Evolutionary conservation across 805 yeast species (phyloP).

Genomic region (Starmerella stigmatis): DNA sequence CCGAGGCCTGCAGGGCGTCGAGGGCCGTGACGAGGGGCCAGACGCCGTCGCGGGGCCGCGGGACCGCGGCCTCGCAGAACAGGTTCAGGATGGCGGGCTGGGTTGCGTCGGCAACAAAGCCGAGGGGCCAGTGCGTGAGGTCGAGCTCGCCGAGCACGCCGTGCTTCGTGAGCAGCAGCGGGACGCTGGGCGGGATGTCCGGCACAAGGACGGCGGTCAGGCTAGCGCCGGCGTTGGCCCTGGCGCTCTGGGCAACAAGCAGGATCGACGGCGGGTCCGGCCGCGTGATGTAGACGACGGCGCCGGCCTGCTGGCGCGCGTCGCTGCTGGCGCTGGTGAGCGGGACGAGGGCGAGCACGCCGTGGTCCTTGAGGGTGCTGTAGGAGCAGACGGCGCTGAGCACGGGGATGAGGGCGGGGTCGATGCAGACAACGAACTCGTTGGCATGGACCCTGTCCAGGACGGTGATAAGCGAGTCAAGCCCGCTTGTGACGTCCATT

Average conservation of each 20-base stretch:
- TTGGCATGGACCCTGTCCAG: constrained; percentile 16
- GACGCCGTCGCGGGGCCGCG: constrained; percentile 4
- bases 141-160: constrained; percentile 37
- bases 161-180: constrained; percentile 29
- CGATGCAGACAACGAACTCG: constrained; percentile 34
- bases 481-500: constrained; percentile 9
- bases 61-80: constrained; percentile 5
- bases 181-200: constrained; percentile 16
- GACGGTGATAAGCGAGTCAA: constrained; percentile 19
- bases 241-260: constrained; percentile 10
- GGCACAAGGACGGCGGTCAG: constrained; percentile 12
- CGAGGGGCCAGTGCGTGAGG: constrained; percentile 34
- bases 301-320: not conserved
- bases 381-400: constrained; percentile 50
- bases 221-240: not conserved
- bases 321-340: constrained; percentile 26
- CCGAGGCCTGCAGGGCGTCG: constrained; percentile 34
- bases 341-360: constrained; percentile 43
- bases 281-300: constrained; percentile 25
- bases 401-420: constrained; percentile 38
- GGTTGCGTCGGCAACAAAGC: constrained; percentile 13
- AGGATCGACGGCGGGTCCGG: constrained; percentile 20
- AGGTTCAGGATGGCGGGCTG: constrained; percentile 9
- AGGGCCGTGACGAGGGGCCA: constrained; percentile 40
- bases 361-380: constrained; percentile 40